Conservation (phyloP, 2,329 filamentous ascomycete species). For the Xylaria sp. region DNA sequence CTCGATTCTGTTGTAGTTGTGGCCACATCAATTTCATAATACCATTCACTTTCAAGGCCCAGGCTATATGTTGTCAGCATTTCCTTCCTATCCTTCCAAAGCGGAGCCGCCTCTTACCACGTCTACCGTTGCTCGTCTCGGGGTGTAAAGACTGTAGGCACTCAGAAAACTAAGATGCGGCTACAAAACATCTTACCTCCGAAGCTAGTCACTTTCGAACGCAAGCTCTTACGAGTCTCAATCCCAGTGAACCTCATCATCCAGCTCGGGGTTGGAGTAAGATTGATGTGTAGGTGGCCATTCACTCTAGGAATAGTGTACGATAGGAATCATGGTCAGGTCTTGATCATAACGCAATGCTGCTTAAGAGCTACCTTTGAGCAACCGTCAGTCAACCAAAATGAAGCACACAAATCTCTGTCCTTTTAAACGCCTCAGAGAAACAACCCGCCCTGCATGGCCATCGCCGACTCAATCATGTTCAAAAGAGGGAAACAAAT, state of each 20-base stretch:
- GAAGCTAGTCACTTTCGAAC: background rate
- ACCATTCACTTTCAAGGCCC: background rate
- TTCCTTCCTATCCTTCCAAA: no score
- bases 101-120: no score
- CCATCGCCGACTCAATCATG: no score
- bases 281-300: background rate
- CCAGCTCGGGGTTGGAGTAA: background rate
- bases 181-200: background rate
- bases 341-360: no score
- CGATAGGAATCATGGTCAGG: no score
- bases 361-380: no score
- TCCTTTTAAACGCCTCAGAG: background rate
- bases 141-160: background rate
- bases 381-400: no score
- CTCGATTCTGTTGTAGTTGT: background rate
- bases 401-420: no score
- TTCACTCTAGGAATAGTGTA: background rate
- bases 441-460: no score
- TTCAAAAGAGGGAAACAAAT: no score
- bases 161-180: background rate
- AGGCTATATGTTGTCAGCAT: background rate
- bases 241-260: background rate
- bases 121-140: no score
- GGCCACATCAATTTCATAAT: background rate
- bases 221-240: background rate